Conservation (phyloP, 176 grass and related monocot species). For the Triticum urartu region DNA sequence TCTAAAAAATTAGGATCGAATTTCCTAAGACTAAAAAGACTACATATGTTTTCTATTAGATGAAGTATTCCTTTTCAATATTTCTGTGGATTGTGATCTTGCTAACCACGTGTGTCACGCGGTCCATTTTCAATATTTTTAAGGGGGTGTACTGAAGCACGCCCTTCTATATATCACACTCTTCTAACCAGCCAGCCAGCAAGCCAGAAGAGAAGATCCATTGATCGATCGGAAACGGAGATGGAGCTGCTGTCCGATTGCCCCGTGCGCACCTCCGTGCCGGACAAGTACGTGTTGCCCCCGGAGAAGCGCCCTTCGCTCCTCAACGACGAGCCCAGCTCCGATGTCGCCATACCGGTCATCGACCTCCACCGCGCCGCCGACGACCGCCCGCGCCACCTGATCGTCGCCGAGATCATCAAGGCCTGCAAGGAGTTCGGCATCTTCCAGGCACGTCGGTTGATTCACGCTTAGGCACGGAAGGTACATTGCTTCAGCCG, state of each 20-base stretch:
- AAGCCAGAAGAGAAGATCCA: neutral
- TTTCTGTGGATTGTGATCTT: too few relatives aligned
- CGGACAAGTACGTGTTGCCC: neutral
- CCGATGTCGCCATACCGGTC: neutral
- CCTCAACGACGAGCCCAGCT: neutral
- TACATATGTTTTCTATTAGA: too few relatives aligned
- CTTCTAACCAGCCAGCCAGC: too few relatives aligned
- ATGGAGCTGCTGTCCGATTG: constrained; percentile 6
- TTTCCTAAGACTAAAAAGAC: too few relatives aligned
- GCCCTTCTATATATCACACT: too few relatives aligned
- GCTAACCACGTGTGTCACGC: too few relatives aligned
- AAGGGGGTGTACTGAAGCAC: too few relatives aligned
- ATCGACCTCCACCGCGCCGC: neutral
- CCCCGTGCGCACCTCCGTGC: neutral
- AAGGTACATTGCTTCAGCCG: neutral
- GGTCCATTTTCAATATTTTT: too few relatives aligned
- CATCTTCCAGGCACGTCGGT: neutral
- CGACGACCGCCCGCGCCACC: neutral
- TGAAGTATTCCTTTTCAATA: too few relatives aligned
- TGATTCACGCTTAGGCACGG: neutral
- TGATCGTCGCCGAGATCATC: neutral
- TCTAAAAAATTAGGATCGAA: too few relatives aligned
- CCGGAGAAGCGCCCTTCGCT: neutral
- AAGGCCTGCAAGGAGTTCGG: neutral
- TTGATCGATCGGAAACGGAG: neutral